Conservation (phyloP, 1,284 basidiomycete species). For the Cryptococcus floricola region DNA sequence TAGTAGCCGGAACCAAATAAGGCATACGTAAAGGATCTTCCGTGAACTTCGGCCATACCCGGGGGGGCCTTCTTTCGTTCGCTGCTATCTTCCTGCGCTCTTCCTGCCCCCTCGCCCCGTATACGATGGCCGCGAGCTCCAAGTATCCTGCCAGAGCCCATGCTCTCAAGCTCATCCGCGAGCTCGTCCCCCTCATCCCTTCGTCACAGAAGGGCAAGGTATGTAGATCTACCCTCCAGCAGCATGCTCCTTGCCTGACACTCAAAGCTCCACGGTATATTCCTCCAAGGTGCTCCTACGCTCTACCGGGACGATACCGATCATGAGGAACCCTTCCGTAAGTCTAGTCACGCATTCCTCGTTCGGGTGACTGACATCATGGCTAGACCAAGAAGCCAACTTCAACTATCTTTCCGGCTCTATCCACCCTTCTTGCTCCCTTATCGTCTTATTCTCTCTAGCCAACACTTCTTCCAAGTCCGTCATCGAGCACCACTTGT, state of each 20-base stretch:
- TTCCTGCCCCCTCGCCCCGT: background rate
- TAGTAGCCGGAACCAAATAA: no score
- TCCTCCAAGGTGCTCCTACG: constrained; percentile 52
- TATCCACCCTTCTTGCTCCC: constrained; percentile 62
- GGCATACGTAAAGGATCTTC: no score
- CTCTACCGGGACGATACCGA: constrained; percentile 81
- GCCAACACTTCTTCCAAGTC: constrained; percentile 6
- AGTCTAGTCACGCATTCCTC: constrained; percentile 23
- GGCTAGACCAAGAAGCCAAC: constrained; percentile 66
- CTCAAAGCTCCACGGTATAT: constrained; percentile 37
- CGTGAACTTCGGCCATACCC: no score
- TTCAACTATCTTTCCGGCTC: constrained; percentile 83
- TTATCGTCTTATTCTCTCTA: constrained; percentile 60
- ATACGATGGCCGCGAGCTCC: no score
- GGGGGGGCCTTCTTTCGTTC: no score
- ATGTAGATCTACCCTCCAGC: constrained; percentile 5
- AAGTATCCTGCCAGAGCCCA: constrained; percentile 43
- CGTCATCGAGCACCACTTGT: constrained; percentile 56
- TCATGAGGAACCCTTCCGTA: constrained; percentile 70
- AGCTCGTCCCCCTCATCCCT: constrained; percentile 33
- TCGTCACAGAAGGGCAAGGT: constrained; percentile 26
- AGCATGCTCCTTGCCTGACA: background rate
- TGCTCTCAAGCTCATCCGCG: constrained; percentile 35
- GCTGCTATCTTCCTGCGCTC: no score
- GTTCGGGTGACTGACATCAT: background rate